Conservation (phyloP, 108 stramenopile genomes). For the Cyclotella atomus region DNA sequence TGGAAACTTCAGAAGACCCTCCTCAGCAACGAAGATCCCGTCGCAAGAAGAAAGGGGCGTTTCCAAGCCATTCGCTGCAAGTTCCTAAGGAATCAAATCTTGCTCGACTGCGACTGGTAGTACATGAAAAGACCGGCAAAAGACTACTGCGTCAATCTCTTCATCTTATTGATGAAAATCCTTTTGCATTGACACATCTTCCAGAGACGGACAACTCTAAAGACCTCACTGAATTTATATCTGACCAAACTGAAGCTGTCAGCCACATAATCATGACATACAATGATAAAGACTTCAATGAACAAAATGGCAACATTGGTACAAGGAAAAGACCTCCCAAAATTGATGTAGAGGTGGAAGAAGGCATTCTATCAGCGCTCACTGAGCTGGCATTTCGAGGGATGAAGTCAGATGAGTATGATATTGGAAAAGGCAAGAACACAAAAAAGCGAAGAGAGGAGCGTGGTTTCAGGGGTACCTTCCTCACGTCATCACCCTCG, state of each 20-base stretch:
- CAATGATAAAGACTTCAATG: not conserved
- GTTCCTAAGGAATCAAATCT: slow-evolving; percentile 45
- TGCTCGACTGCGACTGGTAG: slow-evolving; percentile 44
- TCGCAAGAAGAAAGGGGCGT: slow-evolving; percentile 12
- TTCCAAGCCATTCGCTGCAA: slow-evolving; percentile 21
- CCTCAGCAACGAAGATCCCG: slow-evolving; percentile 29
- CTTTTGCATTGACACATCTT: slow-evolving; percentile 14
- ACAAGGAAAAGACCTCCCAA: not conserved
- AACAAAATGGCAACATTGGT: not conserved
- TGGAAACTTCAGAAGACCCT: not conserved
- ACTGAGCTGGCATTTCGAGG: slow-evolving; percentile 28
- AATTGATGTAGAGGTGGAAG: slow-evolving; percentile 24
- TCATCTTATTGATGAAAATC: not conserved
- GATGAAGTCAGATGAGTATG: slow-evolving; percentile 4
- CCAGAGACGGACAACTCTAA: slow-evolving; percentile 11
- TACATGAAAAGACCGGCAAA: slow-evolving; percentile 34
- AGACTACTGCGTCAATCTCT: slow-evolving; percentile 34
- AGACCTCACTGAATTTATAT: not conserved
- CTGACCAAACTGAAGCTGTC: not conserved
- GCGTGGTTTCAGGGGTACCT: slow-evolving; percentile 41
- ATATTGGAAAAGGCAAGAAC: slow-evolving; percentile 7
- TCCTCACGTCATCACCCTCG: slow-evolving; percentile 15
- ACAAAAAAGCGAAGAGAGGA: slow-evolving; percentile 31
- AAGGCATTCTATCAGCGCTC: slow-evolving; percentile 19
- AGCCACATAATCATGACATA: slow-evolving; percentile 7